A percentile compares a stretch with the other conserved stretches of the same genome.
Conservation (phyloP, 192 early-diverging fungal genomes). For the Umbelopsis isabellina region DNA sequence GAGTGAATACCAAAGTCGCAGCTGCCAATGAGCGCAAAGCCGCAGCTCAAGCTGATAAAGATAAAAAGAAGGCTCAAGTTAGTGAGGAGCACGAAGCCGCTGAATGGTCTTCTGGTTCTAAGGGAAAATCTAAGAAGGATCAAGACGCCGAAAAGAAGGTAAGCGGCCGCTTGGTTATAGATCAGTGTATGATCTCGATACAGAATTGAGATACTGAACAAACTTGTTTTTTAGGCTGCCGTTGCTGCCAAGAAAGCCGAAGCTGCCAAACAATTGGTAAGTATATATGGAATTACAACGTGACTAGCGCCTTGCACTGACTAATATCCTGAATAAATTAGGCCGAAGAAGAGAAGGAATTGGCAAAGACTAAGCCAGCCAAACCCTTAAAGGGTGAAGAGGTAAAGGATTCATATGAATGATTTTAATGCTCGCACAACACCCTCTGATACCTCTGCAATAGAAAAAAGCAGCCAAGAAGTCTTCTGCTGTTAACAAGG, state of each 20-base stretch:
- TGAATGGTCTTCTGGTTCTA: conserved; percentile 68
- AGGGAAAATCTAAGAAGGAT: conserved; percentile 64
- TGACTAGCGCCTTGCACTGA: neutral
- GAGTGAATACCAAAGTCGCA: conserved; percentile 31
- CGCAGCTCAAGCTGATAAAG: conserved; percentile 58
- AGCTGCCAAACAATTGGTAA: conserved; percentile 47
- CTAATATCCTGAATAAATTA: neutral
- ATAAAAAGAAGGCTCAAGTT: conserved; percentile 48
- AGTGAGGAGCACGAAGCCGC: conserved; percentile 61
- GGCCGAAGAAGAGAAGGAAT: conserved; percentile 54
- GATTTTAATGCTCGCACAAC: neutral
- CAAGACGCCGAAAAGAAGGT: conserved; percentile 54
- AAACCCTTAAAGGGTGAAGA: conserved; percentile 50
- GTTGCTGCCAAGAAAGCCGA: conserved; percentile 51
- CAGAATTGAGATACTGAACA: neutral
- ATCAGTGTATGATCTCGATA: neutral
- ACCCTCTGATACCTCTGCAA: neutral
- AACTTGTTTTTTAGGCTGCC: conserved; percentile 38
- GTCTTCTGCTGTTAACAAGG: conserved; percentile 48
- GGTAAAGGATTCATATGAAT: conserved; percentile 20
- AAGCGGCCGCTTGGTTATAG: neutral
- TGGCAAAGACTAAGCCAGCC: conserved; percentile 48
- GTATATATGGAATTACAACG: neutral
- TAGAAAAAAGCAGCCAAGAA: conserved; percentile 66
- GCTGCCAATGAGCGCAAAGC: conserved; percentile 80